Evolutionary conservation across 495 filamentous ascomycete species (phyloP), one percentile per base, ranked within the genome.

Genomic region (Halenospora varia): DNA sequence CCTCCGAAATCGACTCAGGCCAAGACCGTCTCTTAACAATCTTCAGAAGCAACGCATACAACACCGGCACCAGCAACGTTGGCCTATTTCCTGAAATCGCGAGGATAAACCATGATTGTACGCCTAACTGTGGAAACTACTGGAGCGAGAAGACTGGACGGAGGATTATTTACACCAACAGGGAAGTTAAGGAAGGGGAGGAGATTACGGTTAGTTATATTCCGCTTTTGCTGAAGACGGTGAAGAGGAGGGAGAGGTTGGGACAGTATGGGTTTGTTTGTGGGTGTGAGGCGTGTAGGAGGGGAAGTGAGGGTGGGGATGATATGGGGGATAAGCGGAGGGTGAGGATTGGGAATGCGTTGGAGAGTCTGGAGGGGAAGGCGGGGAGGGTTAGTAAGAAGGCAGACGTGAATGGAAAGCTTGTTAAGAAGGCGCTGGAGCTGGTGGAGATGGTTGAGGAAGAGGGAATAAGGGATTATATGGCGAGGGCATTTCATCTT

Each of bases 41-140:
- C 18, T 64, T 66, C 47, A 51, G 51, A 11, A 62, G 55, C 47
- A 68, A 66, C 44, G 53, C 52, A 19, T 62, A 60, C 41, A 51
- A 53, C 22, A 54, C 59, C 10, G 55, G 52, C 18, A 25, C 42
- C 25, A 13, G 35, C 1, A 29, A 51, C 8, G 25, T 50, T 18
- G 69, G 64, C 20, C 45, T 72, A 17, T 75, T 75, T 58, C 59
- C 64, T 10, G 60, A 68, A 17, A 60, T 67, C 26, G 71, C 61
- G 22, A 64, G 70, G 19, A 68, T 75, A 55, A 75, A 75, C 59
- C 72, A 75, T 49, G 61, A 67, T 23, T 75, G 72, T 44, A 50
- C 62, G 15, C 62, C 65, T 44, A 74, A 74, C 53, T 63, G 64
- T 20, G 59, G 65, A 46, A 71, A 71, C 6, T 60, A 10, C 13